Evolutionary conservation across 441 rosid genomes (phyloP), one percentile per base, ranked within the genome.

Genomic region (Mallotus japonicus): DNA sequence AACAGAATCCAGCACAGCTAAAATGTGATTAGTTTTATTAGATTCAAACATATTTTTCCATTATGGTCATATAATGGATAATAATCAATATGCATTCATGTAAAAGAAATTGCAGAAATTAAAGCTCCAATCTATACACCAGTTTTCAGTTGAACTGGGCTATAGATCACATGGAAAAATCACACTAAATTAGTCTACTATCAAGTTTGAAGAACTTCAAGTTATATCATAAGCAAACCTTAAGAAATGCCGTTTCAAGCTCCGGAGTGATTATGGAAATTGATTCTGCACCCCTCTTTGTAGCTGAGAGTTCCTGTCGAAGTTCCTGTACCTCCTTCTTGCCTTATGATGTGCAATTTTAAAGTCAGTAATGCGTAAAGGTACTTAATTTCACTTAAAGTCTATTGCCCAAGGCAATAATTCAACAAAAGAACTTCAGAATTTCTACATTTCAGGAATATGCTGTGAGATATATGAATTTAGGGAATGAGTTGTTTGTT

Each of bases 271-370:
- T 88, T 65, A 72, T 46, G 28, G 96, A 88, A 76, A 92, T 78
- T 60, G 95, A 86, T 82, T 95, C 99, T 73, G 99, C 98, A 70
- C 81, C 72, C 77, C 80, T 85, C 87, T 95, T 95, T 73, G 98
- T 97, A 77, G 84, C 82, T 77, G 85, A 76, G 49, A 95, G 90
- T 73, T 73, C 85, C 69, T 72, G 69, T 76, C 83, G 87, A 77
- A 69, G 75, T 60, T 74, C 83, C 75, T 91, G 91, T 73, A 86
- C 86, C 74, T 87, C 92, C 76, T 89, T 79, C 80, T 87, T 87
- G 83, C 92, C 96, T 91, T 58, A 56, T 56, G 34, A 72, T 72
- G 46, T 71, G 42, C 32, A 73, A 67, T 62, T 46, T 28, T 73
- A 60, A 63, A 68, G 62, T 75, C 50, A 75, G 50, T 51, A 51